Percentiles rank a stretch among this genome's conserved stretches.
phyloP scores from a whole-genome alignment of 805 yeast genomes.

The Candida hungchunana region DNA sequence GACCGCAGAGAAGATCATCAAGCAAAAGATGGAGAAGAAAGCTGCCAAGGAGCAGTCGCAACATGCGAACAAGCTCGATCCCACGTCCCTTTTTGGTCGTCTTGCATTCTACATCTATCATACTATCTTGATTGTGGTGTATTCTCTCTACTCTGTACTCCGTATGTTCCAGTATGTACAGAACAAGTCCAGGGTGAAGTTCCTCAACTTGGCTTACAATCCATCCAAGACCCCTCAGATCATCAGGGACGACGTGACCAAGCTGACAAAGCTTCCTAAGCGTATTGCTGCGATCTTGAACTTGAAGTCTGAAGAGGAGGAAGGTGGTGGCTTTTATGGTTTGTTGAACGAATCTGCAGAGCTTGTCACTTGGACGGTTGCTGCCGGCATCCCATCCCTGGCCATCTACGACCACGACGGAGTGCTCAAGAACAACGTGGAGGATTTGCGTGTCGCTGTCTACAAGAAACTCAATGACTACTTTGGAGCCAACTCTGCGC shows the following conservation, averaged over 20 bases:
- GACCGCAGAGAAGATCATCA: background rate
- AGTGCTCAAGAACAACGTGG: constrained; percentile 47
- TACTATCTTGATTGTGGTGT: constrained; percentile 41
- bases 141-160: constrained; percentile 50
- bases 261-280: constrained; percentile 71
- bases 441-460: constrained; percentile 54
- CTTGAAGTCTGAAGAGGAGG: constrained; percentile 70
- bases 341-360: constrained; percentile 74
- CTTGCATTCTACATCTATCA: constrained; percentile 21
- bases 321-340: constrained; percentile 86
- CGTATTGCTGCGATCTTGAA: constrained; percentile 73
- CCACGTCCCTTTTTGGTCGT: constrained; percentile 7
- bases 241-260: constrained; percentile 76
- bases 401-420: constrained; percentile 82
- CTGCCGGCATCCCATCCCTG: constrained; percentile 74
- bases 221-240: constrained; percentile 77
- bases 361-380: constrained; percentile 79
- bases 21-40: background rate
- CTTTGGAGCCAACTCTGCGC: constrained; percentile 68
- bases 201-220: constrained; percentile 61
- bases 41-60: background rate
- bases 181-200: constrained; percentile 50
- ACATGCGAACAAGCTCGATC: no score
- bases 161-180: constrained; percentile 49
- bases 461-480: constrained; percentile 58